phyloP scores from a whole-genome alignment of 2,329 filamentous ascomycete species.

The Ophiocordyceps unilateralis region DNA sequence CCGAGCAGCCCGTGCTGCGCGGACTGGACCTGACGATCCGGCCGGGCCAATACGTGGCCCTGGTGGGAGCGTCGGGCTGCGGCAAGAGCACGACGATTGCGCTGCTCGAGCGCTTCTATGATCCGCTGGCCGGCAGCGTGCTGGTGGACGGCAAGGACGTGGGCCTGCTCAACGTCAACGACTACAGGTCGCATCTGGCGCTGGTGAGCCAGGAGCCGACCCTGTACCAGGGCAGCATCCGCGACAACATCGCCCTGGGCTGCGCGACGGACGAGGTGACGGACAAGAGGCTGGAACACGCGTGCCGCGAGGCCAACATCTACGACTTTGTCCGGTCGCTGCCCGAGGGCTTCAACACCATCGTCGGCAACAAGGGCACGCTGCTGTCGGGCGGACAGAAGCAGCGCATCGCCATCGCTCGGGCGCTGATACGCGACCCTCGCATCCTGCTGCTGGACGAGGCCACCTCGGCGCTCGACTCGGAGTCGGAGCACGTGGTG shows the following conservation, averaged over 20 bases:
- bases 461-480: conserved; percentile 53
- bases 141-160: conserved; percentile 46
- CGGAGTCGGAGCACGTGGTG: conserved; percentile 41
- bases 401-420: conserved; percentile 52
- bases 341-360: conserved; percentile 50
- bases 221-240: conserved; percentile 49
- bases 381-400: conserved; percentile 56
- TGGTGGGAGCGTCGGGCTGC: conserved; percentile 54
- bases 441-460: conserved; percentile 54
- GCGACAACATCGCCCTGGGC: conserved; percentile 53
- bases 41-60: conserved; percentile 51
- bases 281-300: conserved; percentile 32
- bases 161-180: conserved; percentile 34
- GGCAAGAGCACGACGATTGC: conserved; percentile 58
- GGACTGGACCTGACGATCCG: conserved; percentile 46
- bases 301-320: conserved; percentile 45
- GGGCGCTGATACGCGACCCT: conserved; percentile 48
- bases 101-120: conserved; percentile 49
- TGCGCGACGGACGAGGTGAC: conserved; percentile 34
- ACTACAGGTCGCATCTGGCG: conserved; percentile 47
- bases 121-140: conserved; percentile 46
- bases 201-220: conserved; percentile 62
- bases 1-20: conserved; percentile 39
- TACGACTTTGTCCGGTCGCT: conserved; percentile 54
- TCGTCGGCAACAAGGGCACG: conserved; percentile 48